Percentiles rank a stretch among this genome's conserved stretches.
These are phyloP conservation scores for Aspergillus olivimuriae DNA, from an alignment of 495 filamentous ascomycete genomes.

Conservation along the genomic window DNA sequence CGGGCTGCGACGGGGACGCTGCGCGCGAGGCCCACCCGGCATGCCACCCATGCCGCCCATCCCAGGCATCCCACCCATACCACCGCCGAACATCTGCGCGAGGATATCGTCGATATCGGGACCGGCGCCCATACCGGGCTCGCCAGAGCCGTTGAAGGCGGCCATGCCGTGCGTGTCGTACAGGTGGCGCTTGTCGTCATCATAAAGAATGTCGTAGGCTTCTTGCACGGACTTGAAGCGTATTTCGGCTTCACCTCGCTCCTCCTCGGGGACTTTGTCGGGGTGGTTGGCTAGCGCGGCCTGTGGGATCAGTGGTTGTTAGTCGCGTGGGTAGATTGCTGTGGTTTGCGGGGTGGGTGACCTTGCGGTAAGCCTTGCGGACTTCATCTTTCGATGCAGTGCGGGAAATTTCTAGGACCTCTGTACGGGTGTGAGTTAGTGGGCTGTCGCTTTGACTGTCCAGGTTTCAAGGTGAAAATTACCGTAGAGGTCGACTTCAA, in stretches of 20 bases:
- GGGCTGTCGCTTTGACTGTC: no score
- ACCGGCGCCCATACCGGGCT: conserved; percentile 59
- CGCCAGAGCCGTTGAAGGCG: conserved; percentile 72
- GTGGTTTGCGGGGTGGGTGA: conserved; percentile 23
- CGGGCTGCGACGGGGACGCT: conserved; percentile 61
- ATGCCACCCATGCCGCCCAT: conserved; percentile 52
- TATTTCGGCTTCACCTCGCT: conserved; percentile 75
- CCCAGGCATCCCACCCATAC: conserved; percentile 47
- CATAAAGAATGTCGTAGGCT: conserved; percentile 95
- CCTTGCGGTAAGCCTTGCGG: conserved; percentile 97
- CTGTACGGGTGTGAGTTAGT: no score
- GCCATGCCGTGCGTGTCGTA: conserved; percentile 95
- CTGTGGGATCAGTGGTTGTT: conserved; percentile 34
- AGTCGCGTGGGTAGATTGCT: conserved; percentile 6
- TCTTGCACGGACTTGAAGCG: conserved; percentile 87
- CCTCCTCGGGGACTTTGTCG: conserved; percentile 87
- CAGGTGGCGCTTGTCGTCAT: conserved; percentile 84
- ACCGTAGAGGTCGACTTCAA: conserved; percentile 44
- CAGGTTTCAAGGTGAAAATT: no score
- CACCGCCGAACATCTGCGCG: conserved; percentile 80
- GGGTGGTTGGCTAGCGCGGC: conserved; percentile 85
- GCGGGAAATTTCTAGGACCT: conserved; percentile 68
- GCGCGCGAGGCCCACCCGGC: conserved; percentile 50
- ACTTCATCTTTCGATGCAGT: conserved; percentile 74
- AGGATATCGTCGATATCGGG: conserved; percentile 88